Base-by-base conservation (phyloP, 208 protist genomes). In the Histomonas meleagridis region DNA sequence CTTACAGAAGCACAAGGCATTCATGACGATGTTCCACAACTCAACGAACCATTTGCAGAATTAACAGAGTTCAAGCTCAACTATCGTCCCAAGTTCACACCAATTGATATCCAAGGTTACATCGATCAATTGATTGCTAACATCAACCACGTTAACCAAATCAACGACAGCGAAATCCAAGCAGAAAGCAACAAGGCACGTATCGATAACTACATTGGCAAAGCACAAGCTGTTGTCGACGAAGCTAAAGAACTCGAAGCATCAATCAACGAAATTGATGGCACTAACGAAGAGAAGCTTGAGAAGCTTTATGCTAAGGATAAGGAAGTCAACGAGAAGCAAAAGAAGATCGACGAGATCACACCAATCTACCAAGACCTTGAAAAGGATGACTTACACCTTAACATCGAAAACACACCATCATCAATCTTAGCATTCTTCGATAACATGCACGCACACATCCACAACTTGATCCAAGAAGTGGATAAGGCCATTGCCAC, bases 331-430 rank as follows among this genome's bases (percentile, higher is more conserved):
- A 23, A 9, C 0, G 46, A 16, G 0, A 55, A 51, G 9, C 1
- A 55, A 1, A 46, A 7, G 3, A n/a, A 86, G 26, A 46, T 55
- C 46, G 26, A 86, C 21, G 76, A 43, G 21, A 40, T 86, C 28
- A 26, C 40, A 18, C 18, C 18, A 18, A 51, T 86, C 35, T 86
- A 57, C 46, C 9, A 86, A 4, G 76, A 86, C 38, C 7, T 86
- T n/a, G 76, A 86, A 55, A 35, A 55, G 46, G 46, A 23, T 38
- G 76, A 86, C 51, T 1, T 86, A 1, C 76, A 86, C 26, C 76
- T 86, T 86, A 46, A 51, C 9, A 86, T 86, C 46, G 76, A 86
- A 38, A 46, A 86, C 0, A 86, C 76, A 55, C 76, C 76, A 55
- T 51, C 40, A 14, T 32, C 28, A 14, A 55, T 16, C 40, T 32